Evolutionary conservation across 2,329 filamentous ascomycete species (phyloP).

Genomic region (Stachybotrys elegans): DNA sequence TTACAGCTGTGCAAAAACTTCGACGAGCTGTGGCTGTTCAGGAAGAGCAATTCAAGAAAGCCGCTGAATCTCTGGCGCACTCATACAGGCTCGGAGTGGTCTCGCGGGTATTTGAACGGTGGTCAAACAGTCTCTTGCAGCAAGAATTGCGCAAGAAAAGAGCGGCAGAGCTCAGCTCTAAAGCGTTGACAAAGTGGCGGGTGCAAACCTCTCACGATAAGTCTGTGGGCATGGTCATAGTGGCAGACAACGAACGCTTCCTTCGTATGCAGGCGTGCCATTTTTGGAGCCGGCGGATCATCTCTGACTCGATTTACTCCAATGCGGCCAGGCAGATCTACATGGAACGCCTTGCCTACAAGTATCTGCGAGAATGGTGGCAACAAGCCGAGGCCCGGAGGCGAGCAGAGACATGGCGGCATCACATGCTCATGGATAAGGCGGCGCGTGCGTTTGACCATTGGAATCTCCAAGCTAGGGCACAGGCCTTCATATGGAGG

Average conservation of each 20-base stretch:
- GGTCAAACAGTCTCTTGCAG: constrained; percentile 20
- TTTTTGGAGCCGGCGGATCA: too few species aligned
- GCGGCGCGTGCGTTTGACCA: constrained; percentile 15
- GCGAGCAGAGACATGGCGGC: constrained; percentile 17
- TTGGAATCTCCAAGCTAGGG: constrained; percentile 29
- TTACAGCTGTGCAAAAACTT: constrained; percentile 27
- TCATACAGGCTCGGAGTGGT: constrained; percentile 14
- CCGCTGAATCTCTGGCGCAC: constrained; percentile 16
- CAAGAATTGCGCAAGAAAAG: constrained; percentile 14
- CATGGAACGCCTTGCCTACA: constrained; percentile 13
- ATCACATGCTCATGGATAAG: constrained; percentile 13
- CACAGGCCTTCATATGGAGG: constrained; percentile 27
- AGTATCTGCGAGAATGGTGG: constrained; percentile 24
- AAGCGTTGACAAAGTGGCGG: constrained; percentile 17
- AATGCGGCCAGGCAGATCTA: constrained; percentile 6
- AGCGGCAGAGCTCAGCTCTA: constrained; percentile 11
- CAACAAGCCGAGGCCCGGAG: constrained; percentile 20
- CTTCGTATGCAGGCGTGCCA: too few species aligned
- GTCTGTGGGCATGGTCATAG: constrained; percentile 13
- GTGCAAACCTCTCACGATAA: constrained; percentile 9
- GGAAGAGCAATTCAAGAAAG: constrained; percentile 19
- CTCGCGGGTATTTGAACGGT: constrained; percentile 17
- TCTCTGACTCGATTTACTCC: too few species aligned
- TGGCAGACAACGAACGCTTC: constrained; percentile 8
- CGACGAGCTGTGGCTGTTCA: constrained; percentile 21